Percentiles rank a stretch among this genome's conserved stretches.
Evolutionary conservation across 805 yeast species (phyloP).

Genomic region (Yarrowia phangngaensis): DNA sequence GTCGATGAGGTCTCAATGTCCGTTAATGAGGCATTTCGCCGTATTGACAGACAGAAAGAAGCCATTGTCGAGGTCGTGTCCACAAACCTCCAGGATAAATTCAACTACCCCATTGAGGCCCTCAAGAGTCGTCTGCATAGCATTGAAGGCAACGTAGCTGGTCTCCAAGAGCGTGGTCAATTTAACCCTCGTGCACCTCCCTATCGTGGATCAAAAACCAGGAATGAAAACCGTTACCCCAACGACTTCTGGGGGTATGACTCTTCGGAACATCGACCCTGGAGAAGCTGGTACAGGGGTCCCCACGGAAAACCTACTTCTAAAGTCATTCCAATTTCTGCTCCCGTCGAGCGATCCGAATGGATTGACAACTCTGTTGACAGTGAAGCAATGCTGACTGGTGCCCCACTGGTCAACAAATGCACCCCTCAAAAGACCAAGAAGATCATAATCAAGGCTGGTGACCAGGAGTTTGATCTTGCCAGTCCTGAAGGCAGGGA

Average conservation of each 20-base stretch:
- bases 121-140: constrained; percentile 7
- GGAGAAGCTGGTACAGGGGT: constrained; percentile 19
- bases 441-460: constrained; percentile 26
- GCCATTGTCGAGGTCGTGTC: constrained; percentile 27
- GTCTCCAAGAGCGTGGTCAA: constrained; percentile 5
- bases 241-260: neutral
- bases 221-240: constrained; percentile 17
- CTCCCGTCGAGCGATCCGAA: constrained; percentile 12
- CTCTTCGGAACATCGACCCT: constrained; percentile 8
- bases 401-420: constrained; percentile 6
- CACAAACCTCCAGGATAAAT: constrained; percentile 1
- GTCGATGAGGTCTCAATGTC: constrained; percentile 9
- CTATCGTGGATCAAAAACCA: constrained; percentile 5
- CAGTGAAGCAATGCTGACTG: no score
- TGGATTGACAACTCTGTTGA: no score
- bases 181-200: constrained; percentile 19
- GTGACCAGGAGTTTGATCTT: constrained; percentile 21
- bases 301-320: neutral
- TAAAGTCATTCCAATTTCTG: constrained; percentile 13
- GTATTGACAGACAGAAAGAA: constrained; percentile 15
- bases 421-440: constrained; percentile 12
- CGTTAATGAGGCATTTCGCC: neutral
- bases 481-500: constrained; percentile 23
- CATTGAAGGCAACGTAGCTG: neutral
- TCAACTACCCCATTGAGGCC: constrained; percentile 7